Evolutionary conservation across 257 asterid species (phyloP).

Genomic region (Primulina huaijiensis): DNA sequence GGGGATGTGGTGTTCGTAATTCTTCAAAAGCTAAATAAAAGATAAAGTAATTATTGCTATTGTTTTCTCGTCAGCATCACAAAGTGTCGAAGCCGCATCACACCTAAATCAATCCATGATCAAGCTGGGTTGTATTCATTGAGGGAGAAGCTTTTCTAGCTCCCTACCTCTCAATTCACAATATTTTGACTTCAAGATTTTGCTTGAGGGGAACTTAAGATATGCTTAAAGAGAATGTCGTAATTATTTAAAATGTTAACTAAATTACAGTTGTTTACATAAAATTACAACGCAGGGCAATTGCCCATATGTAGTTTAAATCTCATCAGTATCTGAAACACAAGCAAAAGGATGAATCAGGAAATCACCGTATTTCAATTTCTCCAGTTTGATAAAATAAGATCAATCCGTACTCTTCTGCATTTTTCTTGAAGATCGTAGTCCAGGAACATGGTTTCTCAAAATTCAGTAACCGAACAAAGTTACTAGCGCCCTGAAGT

Average conservation of each 20-base stretch:
- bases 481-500: slow-evolving; percentile 52
- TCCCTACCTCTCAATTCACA: not conserved
- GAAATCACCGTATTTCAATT: slow-evolving; percentile 69
- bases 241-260: not conserved
- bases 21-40: not conserved
- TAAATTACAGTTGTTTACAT: not conserved
- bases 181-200: not conserved
- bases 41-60: not conserved
- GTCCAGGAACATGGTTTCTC: slow-evolving; percentile 81
- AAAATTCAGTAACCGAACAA: slow-evolving; percentile 50
- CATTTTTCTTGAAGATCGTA: slow-evolving; percentile 54
- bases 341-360: slow-evolving; percentile 11
- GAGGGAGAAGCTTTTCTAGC: not conserved
- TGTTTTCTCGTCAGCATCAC: not conserved
- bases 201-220: not conserved
- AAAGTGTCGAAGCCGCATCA: not conserved
- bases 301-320: not conserved
- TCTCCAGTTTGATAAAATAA: slow-evolving; percentile 78
- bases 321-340: slow-evolving; percentile 25
- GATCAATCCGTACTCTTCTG: slow-evolving; percentile 48
- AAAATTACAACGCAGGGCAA: not conserved
- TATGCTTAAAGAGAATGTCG: not conserved
- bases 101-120: not conserved
- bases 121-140: not conserved
- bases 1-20: not conserved